phyloP scores from a whole-genome alignment of 805 yeast genomes.

The Kluyveromyces nonfermentans region DNA sequence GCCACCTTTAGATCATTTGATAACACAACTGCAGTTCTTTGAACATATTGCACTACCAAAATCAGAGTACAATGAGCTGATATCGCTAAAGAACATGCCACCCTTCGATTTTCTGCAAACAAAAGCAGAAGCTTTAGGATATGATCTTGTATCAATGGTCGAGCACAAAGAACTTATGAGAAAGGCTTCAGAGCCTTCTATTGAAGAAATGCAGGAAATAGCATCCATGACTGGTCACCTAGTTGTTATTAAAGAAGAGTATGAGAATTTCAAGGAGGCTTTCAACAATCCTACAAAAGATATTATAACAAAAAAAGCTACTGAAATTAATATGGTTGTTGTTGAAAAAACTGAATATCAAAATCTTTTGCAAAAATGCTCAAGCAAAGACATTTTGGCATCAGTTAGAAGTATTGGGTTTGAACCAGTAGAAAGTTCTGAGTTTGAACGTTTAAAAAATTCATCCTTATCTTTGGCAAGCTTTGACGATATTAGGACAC shows the following conservation, averaged over 20 bases:
- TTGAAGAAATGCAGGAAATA: conserved; percentile 6
- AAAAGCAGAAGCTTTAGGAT: conserved; percentile 20
- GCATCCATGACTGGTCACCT: conserved; percentile 12
- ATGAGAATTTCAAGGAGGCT: conserved; percentile 8
- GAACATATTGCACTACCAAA: conserved; percentile 13
- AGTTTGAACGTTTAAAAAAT: conserved; percentile 6
- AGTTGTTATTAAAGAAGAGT: conserved; percentile 14
- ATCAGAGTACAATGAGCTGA: conserved; percentile 6
- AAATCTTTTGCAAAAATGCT: conserved; percentile 5
- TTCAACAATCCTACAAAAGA: conserved; percentile 17
- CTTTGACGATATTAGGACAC: conserved; percentile 4
- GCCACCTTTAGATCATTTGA: conserved; percentile 14
- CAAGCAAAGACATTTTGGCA: conserved; percentile 8
- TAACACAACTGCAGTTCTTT: conserved; percentile 5
- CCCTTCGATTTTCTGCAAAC: conserved; percentile 18
- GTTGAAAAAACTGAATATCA: conserved; percentile 11
- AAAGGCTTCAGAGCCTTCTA: conserved; percentile 9
- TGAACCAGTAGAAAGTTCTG: conserved; percentile 10
- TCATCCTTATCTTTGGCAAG: conserved; percentile 2
- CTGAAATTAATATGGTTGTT: conserved; percentile 9
- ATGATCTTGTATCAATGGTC: conserved; percentile 11
- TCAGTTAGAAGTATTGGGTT: conserved; percentile 11
- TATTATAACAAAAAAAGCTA: conserved; percentile 21
- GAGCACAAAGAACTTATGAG: conserved; percentile 11
- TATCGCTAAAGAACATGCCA: conserved; percentile 8